phyloP scores from a whole-genome alignment of 2,329 filamentous ascomycete species.

The Penicillium crustosum region DNA sequence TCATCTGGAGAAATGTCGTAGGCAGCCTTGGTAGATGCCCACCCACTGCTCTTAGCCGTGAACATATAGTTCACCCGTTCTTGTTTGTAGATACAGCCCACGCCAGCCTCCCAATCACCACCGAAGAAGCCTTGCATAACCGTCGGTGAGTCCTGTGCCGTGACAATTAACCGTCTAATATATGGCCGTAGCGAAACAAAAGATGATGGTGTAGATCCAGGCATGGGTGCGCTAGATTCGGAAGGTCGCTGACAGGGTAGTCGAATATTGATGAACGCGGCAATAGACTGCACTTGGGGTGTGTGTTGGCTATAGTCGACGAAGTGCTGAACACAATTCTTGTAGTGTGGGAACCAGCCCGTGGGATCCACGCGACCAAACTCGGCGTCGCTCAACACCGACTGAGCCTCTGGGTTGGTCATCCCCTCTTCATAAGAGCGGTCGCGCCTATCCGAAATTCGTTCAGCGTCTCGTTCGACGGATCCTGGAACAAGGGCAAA shows the following conservation, averaged over 20 bases:
- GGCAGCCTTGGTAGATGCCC: conserved; percentile 81
- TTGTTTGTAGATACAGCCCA: conserved; percentile 78
- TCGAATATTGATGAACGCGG: conserved; percentile 87
- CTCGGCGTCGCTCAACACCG: conserved; percentile 24
- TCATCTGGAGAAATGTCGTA: conserved; percentile 87
- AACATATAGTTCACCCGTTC: conserved; percentile 94
- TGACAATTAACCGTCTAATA: conserved; percentile 87
- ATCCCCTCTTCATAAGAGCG: conserved; percentile 14
- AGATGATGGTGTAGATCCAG: conserved; percentile 27
- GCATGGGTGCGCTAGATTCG: conserved; percentile 40
- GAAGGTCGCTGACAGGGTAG: conserved; percentile 73
- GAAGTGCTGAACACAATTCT: conserved; percentile 84
- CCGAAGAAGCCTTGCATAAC: conserved; percentile 92
- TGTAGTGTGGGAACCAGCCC: conserved; percentile 87
- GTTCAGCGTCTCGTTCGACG: conserved; percentile 32
- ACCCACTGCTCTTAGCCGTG: conserved; percentile 85
- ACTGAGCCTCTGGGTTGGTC: conserved; percentile 15
- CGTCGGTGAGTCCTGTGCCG: conserved; percentile 80
- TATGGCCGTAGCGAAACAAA: conserved; percentile 76
- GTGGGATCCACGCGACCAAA: conserved; percentile 62
- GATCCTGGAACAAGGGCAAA: conserved; percentile 23
- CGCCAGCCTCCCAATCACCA: conserved; percentile 75
- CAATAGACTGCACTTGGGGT: conserved; percentile 75
- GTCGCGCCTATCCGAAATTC: conserved; percentile 26
- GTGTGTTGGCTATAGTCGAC: conserved; percentile 83